Conservation (phyloP, 441 rosid species). For the Erodium trifolium region DNA sequence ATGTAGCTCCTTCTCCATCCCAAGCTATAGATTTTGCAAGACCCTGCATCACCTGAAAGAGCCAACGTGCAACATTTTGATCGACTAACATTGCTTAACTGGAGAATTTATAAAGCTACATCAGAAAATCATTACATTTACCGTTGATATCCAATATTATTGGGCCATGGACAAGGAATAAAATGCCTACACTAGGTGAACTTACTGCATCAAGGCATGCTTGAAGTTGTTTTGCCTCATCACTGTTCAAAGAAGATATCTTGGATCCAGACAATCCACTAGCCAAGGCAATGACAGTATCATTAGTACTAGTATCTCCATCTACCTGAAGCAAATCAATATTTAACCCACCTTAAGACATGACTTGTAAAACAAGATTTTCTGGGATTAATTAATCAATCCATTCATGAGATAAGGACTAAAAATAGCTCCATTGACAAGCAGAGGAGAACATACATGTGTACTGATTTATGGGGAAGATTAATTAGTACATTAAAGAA, state of each 20-base stretch:
- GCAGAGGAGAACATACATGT: neutral
- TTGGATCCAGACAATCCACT: slow-evolving; percentile 74
- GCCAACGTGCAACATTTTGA: slow-evolving; percentile 7
- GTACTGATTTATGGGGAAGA: too few species aligned
- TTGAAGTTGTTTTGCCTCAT: slow-evolving; percentile 77
- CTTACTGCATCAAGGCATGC: slow-evolving; percentile 85
- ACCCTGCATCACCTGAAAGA: slow-evolving; percentile 86
- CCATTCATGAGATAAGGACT: neutral
- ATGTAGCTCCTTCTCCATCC: slow-evolving; percentile 99
- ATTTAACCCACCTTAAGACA: slow-evolving; percentile 13
- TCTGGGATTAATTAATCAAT: neutral
- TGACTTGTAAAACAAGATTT: neutral
- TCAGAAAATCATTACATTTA: neutral
- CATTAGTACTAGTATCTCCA: slow-evolving; percentile 94
- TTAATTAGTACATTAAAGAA: neutral
- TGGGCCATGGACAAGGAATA: neutral
- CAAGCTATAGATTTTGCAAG: slow-evolving; percentile 97
- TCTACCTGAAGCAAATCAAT: slow-evolving; percentile 54
- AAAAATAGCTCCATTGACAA: neutral
- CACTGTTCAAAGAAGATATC: slow-evolving; percentile 54
- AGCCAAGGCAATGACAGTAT: slow-evolving; percentile 86
- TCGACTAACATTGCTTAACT: neutral
- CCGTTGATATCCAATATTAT: neutral
- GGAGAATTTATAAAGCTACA: too few species aligned
- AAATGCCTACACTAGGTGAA: slow-evolving; percentile 15